Evolutionary conservation across 2,329 filamentous ascomycete species (phyloP).

Genomic region (Phaeophleospora eucalypticola): DNA sequence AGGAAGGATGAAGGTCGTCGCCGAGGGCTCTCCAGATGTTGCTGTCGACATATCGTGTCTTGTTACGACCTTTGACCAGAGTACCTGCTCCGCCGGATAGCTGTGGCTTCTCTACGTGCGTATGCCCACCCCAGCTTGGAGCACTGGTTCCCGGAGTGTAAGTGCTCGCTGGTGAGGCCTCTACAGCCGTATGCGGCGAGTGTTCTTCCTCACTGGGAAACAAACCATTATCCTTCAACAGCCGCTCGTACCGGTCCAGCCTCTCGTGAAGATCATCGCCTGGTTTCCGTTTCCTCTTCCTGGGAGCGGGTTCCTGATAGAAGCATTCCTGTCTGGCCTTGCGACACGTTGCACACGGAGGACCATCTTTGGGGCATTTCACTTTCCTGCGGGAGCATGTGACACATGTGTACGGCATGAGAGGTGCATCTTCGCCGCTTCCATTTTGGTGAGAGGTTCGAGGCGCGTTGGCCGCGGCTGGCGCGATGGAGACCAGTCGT

Average conservation of each 20-base stretch:
- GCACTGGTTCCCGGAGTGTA: neutral
- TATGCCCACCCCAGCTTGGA: neutral
- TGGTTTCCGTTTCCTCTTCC: conserved; percentile 38
- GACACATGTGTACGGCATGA: conserved; percentile 31
- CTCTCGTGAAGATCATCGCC: conserved; percentile 33
- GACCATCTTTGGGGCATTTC: conserved; percentile 33
- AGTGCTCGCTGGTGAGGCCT: neutral
- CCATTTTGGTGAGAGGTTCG: conserved; percentile 5
- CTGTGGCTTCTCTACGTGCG: neutral
- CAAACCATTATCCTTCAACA: conserved; percentile 36
- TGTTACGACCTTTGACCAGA: conserved; percentile 31
- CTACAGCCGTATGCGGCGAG: neutral
- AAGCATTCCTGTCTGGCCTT: conserved; percentile 37
- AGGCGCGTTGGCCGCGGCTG: conserved; percentile 6
- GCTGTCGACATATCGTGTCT: conserved; percentile 43
- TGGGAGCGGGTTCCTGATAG: conserved; percentile 40
- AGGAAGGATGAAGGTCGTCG: conserved; percentile 27
- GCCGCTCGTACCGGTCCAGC: conserved; percentile 39
- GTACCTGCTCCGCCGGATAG: conserved; percentile 15
- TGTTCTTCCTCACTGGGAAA: conserved; percentile 17
- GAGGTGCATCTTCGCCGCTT: conserved; percentile 5
- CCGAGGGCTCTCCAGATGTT: conserved; percentile 29
- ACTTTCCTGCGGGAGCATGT: conserved; percentile 38
- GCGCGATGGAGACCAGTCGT: conserved; percentile 18
- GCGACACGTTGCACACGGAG: conserved; percentile 34